These are phyloP conservation scores for Jaenimonas drosophilae DNA, from an alignment of 208 protist genomes.

Conservation along the genomic window DNA sequence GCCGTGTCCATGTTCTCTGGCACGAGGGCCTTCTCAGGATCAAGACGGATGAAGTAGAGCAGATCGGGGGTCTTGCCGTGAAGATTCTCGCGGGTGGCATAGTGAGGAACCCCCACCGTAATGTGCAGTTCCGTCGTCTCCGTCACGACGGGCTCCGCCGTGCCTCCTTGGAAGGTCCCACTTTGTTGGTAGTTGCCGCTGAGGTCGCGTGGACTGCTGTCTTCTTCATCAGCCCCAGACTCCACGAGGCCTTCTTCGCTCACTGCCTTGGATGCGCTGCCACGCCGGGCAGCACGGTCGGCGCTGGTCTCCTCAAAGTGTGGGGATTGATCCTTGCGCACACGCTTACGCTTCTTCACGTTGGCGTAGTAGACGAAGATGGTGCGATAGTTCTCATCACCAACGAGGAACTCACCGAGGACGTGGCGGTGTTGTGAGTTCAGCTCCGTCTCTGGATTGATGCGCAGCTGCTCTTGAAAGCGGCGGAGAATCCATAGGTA, in stretches of 20 bases:
- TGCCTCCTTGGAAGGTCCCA: not conserved
- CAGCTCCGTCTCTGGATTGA: constrained; percentile 24
- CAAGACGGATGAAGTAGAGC: constrained; percentile 66
- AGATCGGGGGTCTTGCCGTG: constrained; percentile 37
- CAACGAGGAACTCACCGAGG: constrained; percentile 81
- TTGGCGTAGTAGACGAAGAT: constrained; percentile 70
- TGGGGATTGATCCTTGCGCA: no score
- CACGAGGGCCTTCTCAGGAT: constrained; percentile 70
- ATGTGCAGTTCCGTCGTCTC: constrained; percentile 5
- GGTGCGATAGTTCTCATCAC: constrained; percentile 51
- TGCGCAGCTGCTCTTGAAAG: constrained; percentile 50
- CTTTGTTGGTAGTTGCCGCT: not conserved
- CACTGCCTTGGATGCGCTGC: not conserved
- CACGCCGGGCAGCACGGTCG: not conserved
- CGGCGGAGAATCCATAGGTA: constrained; percentile 60
- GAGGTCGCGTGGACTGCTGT: not conserved
- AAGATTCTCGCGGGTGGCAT: constrained; percentile 19
- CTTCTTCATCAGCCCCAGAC: not conserved
- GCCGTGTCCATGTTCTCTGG: constrained; percentile 82
- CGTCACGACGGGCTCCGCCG: constrained; percentile 12
- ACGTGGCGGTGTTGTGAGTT: constrained; percentile 30
- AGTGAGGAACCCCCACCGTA: constrained; percentile 14
- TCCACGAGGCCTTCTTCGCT: not conserved
- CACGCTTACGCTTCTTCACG: not conserved
- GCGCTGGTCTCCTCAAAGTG: not conserved